phyloP scores from a whole-genome alignment of 768 basidiomycete genomes.

The Kwoniella europaea region DNA sequence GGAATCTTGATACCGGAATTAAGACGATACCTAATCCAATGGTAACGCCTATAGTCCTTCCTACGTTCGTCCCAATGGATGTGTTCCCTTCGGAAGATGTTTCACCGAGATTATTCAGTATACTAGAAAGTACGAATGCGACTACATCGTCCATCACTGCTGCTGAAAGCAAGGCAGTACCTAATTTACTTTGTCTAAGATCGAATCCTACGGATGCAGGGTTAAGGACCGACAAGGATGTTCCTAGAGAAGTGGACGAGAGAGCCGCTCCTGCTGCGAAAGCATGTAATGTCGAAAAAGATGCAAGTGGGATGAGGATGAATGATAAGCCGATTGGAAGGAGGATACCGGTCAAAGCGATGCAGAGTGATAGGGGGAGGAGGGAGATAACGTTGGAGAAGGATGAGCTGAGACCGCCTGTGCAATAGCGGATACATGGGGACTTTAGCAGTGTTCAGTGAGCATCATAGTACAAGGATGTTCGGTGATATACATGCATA shows the following conservation, averaged over 20 bases:
- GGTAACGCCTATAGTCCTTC: constrained; percentile 66
- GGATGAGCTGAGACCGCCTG: constrained; percentile 67
- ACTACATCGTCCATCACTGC: constrained; percentile 72
- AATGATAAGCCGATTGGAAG: constrained; percentile 53
- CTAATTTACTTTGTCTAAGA: constrained; percentile 63
- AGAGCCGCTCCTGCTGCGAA: constrained; percentile 71
- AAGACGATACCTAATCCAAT: constrained; percentile 63
- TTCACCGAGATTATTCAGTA: constrained; percentile 59
- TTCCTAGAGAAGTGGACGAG: constrained; percentile 70
- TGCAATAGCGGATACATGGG: constrained; percentile 21
- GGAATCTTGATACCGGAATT: constrained; percentile 57
- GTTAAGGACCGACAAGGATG: constrained; percentile 67
- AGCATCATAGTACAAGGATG: too few species aligned
- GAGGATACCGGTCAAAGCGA: constrained; percentile 65
- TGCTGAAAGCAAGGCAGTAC: constrained; percentile 67
- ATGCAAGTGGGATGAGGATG: constrained; percentile 62
- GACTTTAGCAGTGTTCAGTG: too few species aligned
- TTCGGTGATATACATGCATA: too few species aligned
- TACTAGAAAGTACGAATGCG: constrained; percentile 67
- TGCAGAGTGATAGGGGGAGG: constrained; percentile 62
- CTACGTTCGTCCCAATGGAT: constrained; percentile 57
- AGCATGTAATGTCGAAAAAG: constrained; percentile 64
- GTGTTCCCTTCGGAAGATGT: constrained; percentile 6
- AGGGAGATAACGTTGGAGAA: constrained; percentile 62
- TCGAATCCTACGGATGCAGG: constrained; percentile 52